Evolutionary conservation across 352 stramenopile species (phyloP).

Genomic region (Globisporangium lucens): DNA sequence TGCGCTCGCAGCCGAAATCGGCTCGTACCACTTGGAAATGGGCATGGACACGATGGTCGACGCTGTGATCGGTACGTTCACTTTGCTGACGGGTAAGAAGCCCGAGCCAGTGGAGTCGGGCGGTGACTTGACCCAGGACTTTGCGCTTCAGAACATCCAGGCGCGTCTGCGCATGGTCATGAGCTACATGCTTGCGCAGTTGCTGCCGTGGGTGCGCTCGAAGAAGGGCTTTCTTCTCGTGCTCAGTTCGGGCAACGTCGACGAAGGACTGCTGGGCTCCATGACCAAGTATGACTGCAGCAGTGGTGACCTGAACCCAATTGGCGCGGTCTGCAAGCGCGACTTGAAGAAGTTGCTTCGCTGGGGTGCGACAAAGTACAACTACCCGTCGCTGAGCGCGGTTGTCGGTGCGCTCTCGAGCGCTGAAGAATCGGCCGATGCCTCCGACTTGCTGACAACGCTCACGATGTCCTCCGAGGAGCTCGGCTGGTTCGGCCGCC

Average conservation of each 20-base stretch:
- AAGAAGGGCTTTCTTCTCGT: constrained; percentile 97
- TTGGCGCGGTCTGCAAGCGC: constrained; percentile 94
- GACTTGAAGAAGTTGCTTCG: constrained; percentile 97
- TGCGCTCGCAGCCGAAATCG: constrained; percentile 90
- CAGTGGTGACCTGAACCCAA: constrained; percentile 98
- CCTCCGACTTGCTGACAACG: constrained; percentile 78
- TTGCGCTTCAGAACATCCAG: constrained; percentile 99
- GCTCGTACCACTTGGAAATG: constrained; percentile 94
- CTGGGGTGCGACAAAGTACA: constrained; percentile 90
- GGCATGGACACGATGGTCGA: constrained; percentile 96
- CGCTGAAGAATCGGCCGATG: constrained; percentile 91
- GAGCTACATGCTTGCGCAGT: constrained; percentile 96
- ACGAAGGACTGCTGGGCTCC: constrained; percentile 97
- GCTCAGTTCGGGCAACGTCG: constrained; percentile 97
- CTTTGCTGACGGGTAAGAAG: constrained; percentile 82
- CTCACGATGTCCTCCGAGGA: constrained; percentile 99
- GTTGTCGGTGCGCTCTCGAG: constrained; percentile 95
- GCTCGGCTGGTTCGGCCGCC: constrained; percentile 93
- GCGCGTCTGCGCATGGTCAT: constrained; percentile 98
- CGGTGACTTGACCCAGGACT: constrained; percentile 91
- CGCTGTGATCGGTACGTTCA: constrained; percentile 77
- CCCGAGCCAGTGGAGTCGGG: constrained; percentile 88
- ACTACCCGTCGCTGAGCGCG: constrained; percentile 88
- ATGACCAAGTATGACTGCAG: constrained; percentile 99
- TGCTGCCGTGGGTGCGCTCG: constrained; percentile 97